These are phyloP conservation scores for Mrakia frigida DNA, from an alignment of 768 basidiomycete genomes.

Conservation along the genomic window DNA sequence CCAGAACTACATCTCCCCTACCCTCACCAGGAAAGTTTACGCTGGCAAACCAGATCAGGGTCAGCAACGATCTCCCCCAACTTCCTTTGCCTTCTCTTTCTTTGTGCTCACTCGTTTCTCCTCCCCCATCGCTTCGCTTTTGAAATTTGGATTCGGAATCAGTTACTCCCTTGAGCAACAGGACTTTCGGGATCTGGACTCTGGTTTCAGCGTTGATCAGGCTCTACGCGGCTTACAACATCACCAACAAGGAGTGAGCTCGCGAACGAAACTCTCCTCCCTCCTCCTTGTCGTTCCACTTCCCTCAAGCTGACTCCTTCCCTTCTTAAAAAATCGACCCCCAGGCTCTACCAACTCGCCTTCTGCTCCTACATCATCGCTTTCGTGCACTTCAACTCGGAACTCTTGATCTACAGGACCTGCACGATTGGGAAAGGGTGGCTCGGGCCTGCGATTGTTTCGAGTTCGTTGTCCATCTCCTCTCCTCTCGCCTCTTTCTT, in stretches of 20 bases:
- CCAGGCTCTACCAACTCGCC: slow-evolving; percentile 85
- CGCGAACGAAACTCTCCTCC: no score
- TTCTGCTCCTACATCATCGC: slow-evolving; percentile 84
- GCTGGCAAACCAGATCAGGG: slow-evolving; percentile 48
- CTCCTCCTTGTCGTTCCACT: not conserved
- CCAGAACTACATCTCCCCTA: slow-evolving; percentile 74
- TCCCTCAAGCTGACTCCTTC: not conserved
- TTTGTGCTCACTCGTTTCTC: not conserved
- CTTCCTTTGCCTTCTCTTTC: not conserved
- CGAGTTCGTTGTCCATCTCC: slow-evolving; percentile 56
- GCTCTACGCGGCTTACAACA: slow-evolving; percentile 82
- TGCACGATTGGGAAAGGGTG: slow-evolving; percentile 59
- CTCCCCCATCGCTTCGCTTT: slow-evolving; percentile 4
- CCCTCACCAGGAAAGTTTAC: slow-evolving; percentile 74
- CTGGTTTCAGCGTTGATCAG: slow-evolving; percentile 76
- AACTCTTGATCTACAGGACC: slow-evolving; percentile 75
- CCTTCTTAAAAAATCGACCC: no score
- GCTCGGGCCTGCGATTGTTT: slow-evolving; percentile 72
- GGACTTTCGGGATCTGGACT: slow-evolving; percentile 90
- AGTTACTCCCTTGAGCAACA: slow-evolving; percentile 82
- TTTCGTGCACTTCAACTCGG: slow-evolving; percentile 80
- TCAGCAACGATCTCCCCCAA: slow-evolving; percentile 25
- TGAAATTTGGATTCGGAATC: slow-evolving; percentile 20
- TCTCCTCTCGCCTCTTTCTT: no score
- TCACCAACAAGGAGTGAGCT: slow-evolving; percentile 69